Conservation (phyloP, 352 stramenopile species). For the Phytophthora constricta region DNA sequence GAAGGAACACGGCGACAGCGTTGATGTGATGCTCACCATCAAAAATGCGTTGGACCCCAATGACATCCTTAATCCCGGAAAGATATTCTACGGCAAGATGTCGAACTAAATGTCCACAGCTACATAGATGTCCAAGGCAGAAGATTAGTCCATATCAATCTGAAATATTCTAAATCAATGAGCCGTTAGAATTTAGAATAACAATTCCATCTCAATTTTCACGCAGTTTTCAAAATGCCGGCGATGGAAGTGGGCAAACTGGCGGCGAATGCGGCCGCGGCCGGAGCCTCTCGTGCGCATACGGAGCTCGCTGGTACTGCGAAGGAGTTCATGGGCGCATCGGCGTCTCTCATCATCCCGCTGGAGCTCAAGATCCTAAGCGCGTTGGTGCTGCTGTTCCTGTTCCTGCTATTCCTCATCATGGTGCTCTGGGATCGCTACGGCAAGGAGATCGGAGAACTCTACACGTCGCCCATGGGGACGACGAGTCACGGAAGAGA, state of each 20-base stretch:
- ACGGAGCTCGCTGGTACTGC: conserved; percentile 38
- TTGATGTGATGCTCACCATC: conserved; percentile 93
- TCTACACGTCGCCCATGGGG: conserved; percentile 65
- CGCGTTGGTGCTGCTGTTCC: conserved; percentile 67
- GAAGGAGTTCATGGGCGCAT: conserved; percentile 42
- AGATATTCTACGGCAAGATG: conserved; percentile 89
- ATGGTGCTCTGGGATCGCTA: conserved; percentile 84
- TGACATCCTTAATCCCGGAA: conserved; percentile 97
- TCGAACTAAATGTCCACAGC: neutral
- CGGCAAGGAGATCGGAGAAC: conserved; percentile 82
- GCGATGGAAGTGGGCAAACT: conserved; percentile 22
- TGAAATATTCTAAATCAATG: too few species aligned
- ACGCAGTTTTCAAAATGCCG: conserved; percentile 18
- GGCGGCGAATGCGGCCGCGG: conserved; percentile 4
- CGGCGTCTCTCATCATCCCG: conserved; percentile 43
- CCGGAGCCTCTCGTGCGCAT: conserved; percentile 7
- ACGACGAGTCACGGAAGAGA: conserved; percentile 28
- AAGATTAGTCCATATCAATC: conserved; percentile 12
- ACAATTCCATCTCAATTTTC: neutral
- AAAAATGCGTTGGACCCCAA: conserved; percentile 95
- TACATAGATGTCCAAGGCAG: too few species aligned
- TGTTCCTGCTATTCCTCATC: conserved; percentile 87
- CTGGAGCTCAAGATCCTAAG: conserved; percentile 77
- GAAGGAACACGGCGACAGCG: conserved; percentile 89
- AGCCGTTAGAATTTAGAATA: too few species aligned